Percentiles rank a stretch among this genome's conserved stretches.
Conservation (phyloP, 805 yeast species). For the Cyberlindnera suaveolens region DNA sequence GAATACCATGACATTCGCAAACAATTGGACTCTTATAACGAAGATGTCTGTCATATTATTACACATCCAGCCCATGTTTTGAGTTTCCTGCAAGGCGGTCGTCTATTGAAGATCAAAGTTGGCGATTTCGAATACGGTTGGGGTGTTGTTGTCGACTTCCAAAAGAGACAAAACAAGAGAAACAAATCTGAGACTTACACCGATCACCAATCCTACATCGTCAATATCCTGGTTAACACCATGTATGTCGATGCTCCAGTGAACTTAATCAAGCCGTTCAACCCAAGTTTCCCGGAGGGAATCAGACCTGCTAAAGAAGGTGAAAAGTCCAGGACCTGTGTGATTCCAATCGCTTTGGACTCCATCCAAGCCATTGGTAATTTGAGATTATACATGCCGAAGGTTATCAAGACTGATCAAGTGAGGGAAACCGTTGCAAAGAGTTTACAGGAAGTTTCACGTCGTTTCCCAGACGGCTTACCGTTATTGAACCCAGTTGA, state of each 20-base stretch:
- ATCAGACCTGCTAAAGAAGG: slow-evolving; percentile 75
- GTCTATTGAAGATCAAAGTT: slow-evolving; percentile 66
- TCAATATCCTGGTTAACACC: slow-evolving; percentile 73
- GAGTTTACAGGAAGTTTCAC: slow-evolving; percentile 71
- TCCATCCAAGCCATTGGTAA: slow-evolving; percentile 74
- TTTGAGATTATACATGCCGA: slow-evolving; percentile 74
- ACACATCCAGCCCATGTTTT: slow-evolving; percentile 88
- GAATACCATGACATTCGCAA: slow-evolving; percentile 79
- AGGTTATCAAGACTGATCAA: slow-evolving; percentile 58
- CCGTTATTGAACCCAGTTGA: slow-evolving; percentile 89
- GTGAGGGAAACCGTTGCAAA: slow-evolving; percentile 58
- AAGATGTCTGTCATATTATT: slow-evolving; percentile 73
- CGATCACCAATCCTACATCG: slow-evolving; percentile 87
- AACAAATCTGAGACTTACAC: slow-evolving; percentile 50
- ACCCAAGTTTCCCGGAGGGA: slow-evolving; percentile 79
- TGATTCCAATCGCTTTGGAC: slow-evolving; percentile 78
- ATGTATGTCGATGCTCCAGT: slow-evolving; percentile 83
- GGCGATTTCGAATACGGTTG: slow-evolving; percentile 77
- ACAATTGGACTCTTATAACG: slow-evolving; percentile 63
- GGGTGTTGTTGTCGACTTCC: slow-evolving; percentile 81
- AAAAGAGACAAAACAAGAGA: slow-evolving; percentile 63
- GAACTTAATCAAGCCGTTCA: slow-evolving; percentile 68
- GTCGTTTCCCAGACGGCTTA: slow-evolving; percentile 83
- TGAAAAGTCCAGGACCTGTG: slow-evolving; percentile 66
- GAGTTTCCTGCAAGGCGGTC: slow-evolving; percentile 83